These are phyloP conservation scores for Santalum album DNA, from an alignment of 164 flowering plant species.

Conservation along the genomic window DNA sequence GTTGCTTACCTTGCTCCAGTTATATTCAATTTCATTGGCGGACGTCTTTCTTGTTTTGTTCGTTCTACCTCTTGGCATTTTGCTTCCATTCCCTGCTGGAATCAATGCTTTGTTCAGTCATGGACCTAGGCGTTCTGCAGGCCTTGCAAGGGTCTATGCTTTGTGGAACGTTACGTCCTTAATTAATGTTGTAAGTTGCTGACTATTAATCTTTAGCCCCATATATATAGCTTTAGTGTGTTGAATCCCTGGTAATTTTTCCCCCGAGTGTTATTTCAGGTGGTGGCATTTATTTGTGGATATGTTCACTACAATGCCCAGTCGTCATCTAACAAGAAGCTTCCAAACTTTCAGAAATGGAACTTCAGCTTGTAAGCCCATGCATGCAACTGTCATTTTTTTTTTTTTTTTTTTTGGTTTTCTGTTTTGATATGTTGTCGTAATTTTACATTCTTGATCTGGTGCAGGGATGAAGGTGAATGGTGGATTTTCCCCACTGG, in stretches of 20 bases:
- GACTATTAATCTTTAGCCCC: neutral
- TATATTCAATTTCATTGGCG: conserved; percentile 70
- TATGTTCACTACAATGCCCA: neutral
- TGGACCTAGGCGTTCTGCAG: conserved; percentile 83
- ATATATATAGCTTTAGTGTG: too few relatives aligned
- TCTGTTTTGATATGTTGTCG: neutral
- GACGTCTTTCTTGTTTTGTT: conserved; percentile 59
- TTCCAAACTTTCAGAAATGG: conserved; percentile 4
- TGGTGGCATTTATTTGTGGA: conserved; percentile 6
- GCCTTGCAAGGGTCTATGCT: conserved; percentile 84
- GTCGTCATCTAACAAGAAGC: neutral
- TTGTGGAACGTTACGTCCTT: conserved; percentile 85
- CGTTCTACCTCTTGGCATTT: conserved; percentile 72
- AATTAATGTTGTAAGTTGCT: conserved; percentile 73
- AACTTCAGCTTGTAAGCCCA: conserved; percentile 2
- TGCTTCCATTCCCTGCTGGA: conserved; percentile 91
- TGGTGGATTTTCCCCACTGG: conserved; percentile 98
- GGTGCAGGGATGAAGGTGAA: conserved; percentile 90
- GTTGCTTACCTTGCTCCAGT: conserved; percentile 71
- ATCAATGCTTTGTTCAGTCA: conserved; percentile 89
- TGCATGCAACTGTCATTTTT: neutral
- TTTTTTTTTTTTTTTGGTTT: too few relatives aligned
- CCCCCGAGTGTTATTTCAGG: neutral
- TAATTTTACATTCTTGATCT: neutral
- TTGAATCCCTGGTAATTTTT: too few relatives aligned